Conservation (phyloP, 139 green algal species). For the Picochlorum costavermella region DNA sequence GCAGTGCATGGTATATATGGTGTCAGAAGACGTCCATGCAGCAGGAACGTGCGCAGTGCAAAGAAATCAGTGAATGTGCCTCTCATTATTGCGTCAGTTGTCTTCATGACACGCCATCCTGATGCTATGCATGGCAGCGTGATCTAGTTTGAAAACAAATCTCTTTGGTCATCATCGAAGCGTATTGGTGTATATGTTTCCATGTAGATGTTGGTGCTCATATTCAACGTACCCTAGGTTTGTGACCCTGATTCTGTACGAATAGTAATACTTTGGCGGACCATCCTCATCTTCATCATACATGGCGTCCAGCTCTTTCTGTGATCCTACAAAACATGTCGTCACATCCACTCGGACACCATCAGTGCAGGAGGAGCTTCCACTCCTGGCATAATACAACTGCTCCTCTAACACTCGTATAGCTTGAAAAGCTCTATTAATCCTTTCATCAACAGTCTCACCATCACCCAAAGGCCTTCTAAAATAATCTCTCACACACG, state of each 20-base stretch:
- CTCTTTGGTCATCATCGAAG: slow-evolving; percentile 1
- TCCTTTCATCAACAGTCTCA: not conserved
- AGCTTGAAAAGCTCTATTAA: slow-evolving; percentile 10
- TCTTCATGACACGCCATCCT: not conserved
- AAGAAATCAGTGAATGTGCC: not conserved
- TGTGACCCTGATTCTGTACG: slow-evolving; percentile 24
- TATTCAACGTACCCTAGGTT: slow-evolving; percentile 26
- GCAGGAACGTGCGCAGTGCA: too few species aligned
- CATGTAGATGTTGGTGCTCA: not conserved
- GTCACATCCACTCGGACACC: slow-evolving; percentile 34
- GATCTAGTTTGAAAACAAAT: slow-evolving; percentile 8
- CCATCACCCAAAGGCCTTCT: not conserved
- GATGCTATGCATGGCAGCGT: not conserved
- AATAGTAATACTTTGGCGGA: slow-evolving; percentile 16
- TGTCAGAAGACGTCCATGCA: not conserved
- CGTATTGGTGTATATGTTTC: not conserved
- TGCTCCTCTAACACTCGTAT: slow-evolving; percentile 28
- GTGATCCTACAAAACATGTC: slow-evolving; percentile 11
- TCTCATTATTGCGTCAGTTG: slow-evolving; percentile 8
- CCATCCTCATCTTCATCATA: slow-evolving; percentile 10
- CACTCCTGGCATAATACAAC: slow-evolving; percentile 16
- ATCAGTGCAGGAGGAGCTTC: slow-evolving; percentile 12
- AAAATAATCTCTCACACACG: slow-evolving; percentile 10
- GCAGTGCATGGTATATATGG: not conserved
- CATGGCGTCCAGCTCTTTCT: slow-evolving; percentile 6